phyloP scores from a whole-genome alignment of 1,139 yeast species.

The Blastobotrys aristatus region DNA sequence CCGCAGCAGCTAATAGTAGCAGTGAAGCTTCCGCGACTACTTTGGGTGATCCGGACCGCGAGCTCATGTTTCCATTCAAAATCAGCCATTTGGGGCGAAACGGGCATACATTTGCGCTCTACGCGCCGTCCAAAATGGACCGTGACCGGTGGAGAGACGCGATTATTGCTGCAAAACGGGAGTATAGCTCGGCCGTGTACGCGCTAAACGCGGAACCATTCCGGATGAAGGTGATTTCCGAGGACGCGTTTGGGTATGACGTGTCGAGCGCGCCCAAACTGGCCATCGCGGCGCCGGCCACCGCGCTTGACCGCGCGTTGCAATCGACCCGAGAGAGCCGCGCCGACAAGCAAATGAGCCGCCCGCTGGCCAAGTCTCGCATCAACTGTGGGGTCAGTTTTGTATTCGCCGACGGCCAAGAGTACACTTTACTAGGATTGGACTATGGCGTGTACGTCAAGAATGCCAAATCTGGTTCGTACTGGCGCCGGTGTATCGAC shows the following conservation, averaged over 20 bases:
- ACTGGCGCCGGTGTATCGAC: constrained; percentile 59
- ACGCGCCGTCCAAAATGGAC: constrained; percentile 50
- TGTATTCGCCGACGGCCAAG: constrained; percentile 36
- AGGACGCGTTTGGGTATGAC: constrained; percentile 62
- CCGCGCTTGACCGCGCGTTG: constrained; percentile 54
- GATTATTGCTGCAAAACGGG: constrained; percentile 51
- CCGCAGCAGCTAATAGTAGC: background rate
- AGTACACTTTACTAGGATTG: constrained; percentile 42
- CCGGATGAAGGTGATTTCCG: constrained; percentile 48
- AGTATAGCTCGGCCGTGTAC: constrained; percentile 43
- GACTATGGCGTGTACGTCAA: constrained; percentile 43
- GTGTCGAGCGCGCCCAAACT: constrained; percentile 51
- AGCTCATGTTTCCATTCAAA: constrained; percentile 42
- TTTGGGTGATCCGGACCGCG: constrained; percentile 25
- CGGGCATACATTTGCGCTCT: constrained; percentile 53
- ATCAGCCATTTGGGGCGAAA: constrained; percentile 47
- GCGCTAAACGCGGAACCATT: constrained; percentile 51
- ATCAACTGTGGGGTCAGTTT: constrained; percentile 34
- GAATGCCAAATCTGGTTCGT: constrained; percentile 23
- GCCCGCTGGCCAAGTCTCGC: constrained; percentile 28
- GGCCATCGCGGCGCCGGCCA: constrained; percentile 58
- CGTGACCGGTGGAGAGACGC: constrained; percentile 57
- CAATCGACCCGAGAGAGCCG: constrained; percentile 26
- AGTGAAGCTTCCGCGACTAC: constrained; percentile 20
- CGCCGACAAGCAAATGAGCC: constrained; percentile 25